Evolutionary conservation across 176 grass and related monocot species (phyloP), one percentile per base, ranked within the genome.

Genomic region (Typha latifolia): DNA sequence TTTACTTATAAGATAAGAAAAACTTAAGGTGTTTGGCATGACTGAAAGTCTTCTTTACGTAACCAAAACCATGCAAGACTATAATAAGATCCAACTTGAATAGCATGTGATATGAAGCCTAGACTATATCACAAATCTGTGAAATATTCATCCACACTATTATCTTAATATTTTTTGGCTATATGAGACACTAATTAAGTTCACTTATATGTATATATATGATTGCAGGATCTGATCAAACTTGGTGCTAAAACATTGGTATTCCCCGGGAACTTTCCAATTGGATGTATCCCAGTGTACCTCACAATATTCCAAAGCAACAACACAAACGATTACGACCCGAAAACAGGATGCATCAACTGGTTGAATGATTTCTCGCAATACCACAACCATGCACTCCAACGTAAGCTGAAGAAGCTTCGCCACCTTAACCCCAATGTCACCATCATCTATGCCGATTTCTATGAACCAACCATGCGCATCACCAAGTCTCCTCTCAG

Each of bases 191-290:
- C 2, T 29, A n/a, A 62, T 47, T 48, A 16, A 11, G 63, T 49
- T 32, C 50, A 22, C 24, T n/a, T 49, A 0, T 49, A 23, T 2
- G 29, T 15, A 27, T 26, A 51, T 63, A 27, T 49, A 12, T 52
- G 53, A 80, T 72, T 66, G 7, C 43, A 97, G 94, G 83, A 92
- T 70, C 69, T 97, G 76, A 87, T 92, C 78, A 37, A 15, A n/a
- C 72, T 82, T 19, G 94, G 94, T 32, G 94, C 83, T 7, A 92
- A 84, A 68, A 93, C 76, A 22, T 70, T 97, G 66, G 48, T 97
- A 14, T 81, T 97, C 62, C 94, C 94, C 21, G 82, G 86, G 43
- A 97, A 92, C 71, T 85, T 97, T 49, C 94, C 94, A 19, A 89
- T 92, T 16, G 94, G 94, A 2, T 97, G 94, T 15, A 21, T 82